Evolutionary conservation across 495 filamentous ascomycete genomes (phyloP).

Genomic region (Xylaria acuta): DNA sequence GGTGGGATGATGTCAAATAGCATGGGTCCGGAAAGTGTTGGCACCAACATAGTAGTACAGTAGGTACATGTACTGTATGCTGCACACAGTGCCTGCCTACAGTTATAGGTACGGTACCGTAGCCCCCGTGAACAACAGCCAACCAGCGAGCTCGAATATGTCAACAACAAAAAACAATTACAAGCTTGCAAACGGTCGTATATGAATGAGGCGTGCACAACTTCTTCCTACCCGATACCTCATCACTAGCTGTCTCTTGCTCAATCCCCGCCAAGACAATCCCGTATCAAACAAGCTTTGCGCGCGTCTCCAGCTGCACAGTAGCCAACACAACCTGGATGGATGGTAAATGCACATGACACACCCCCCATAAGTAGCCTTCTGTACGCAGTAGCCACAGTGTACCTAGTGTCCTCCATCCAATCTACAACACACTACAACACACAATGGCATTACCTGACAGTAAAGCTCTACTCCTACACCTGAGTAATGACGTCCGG

Average conservation of each 20-base stretch:
- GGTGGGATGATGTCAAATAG: slow-evolving; percentile 49
- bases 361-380: no score
- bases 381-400: no score
- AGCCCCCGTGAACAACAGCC: neutral
- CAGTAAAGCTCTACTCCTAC: slow-evolving; percentile 23
- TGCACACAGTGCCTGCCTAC: neutral
- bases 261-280: neutral
- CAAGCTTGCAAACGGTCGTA: neutral
- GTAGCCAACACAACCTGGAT: slow-evolving; percentile 1
- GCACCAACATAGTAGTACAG: no score
- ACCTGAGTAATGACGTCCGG: slow-evolving; percentile 59
- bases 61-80: neutral
- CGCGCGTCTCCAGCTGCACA: neutral
- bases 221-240: neutral
- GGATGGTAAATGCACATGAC: no score
- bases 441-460: no score
- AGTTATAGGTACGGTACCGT: neutral
- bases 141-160: neutral
- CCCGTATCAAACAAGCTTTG: slow-evolving; percentile 1
- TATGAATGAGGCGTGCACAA: neutral
- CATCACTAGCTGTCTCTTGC: neutral
- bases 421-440: no score
- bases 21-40: neutral
- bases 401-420: no score
- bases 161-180: neutral